phyloP scores from a whole-genome alignment of 164 flowering plant species.

The Magnolia sinica region DNA sequence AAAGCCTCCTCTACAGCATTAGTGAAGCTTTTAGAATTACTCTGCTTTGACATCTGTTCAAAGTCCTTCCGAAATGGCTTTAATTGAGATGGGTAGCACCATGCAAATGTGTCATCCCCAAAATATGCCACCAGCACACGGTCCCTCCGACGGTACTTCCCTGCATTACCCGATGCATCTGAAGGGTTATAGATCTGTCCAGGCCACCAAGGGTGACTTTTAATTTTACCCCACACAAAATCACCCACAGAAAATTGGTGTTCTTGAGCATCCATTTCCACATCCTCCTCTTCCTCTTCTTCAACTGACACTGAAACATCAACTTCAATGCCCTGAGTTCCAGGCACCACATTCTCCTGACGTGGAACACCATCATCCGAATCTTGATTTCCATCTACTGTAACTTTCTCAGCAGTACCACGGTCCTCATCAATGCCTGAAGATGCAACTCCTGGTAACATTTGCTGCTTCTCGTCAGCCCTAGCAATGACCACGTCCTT shows the following conservation, averaged over 20 bases:
- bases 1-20: conserved; percentile 52
- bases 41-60: conserved; percentile 42
- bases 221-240: conserved; percentile 83
- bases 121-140: conserved; percentile 61
- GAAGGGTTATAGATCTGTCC: conserved; percentile 60
- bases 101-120: conserved; percentile 71
- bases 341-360: not conserved
- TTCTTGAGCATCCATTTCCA: conserved; percentile 17
- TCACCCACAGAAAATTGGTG: conserved; percentile 58
- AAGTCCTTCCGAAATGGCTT: conserved; percentile 60
- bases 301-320: not conserved
- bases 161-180: conserved; percentile 61
- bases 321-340: conserved; percentile 2
- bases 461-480: not conserved
- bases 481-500: not conserved
- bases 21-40: conserved; percentile 40
- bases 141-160: conserved; percentile 32
- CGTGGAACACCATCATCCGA: not conserved
- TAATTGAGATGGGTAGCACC: conserved; percentile 71
- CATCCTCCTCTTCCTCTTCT: conserved; percentile 12
- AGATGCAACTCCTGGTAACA: not conserved
- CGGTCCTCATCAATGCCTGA: not conserved
- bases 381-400: not conserved
- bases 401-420: not conserved
- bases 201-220: conserved; percentile 87